Percentiles rank a stretch among this genome's conserved stretches.
phyloP scores from a whole-genome alignment of 2,329 filamentous ascomycete species.

The Hypoxylon sp. region DNA sequence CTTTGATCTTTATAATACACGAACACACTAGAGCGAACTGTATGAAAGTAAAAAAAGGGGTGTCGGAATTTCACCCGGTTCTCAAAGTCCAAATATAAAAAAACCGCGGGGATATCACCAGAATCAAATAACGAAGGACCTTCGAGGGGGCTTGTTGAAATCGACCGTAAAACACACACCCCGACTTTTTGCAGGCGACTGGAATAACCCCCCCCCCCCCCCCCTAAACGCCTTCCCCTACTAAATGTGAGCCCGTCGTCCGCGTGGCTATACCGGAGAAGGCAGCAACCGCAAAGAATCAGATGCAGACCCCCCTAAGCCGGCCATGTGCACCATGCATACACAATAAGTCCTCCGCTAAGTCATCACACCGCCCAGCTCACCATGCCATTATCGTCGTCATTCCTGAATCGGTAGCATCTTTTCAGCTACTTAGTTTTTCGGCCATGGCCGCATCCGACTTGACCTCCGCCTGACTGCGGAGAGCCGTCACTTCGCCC shows the following conservation, averaged over 20 bases:
- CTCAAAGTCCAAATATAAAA: conserved; percentile 20
- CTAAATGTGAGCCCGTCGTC: conserved; percentile 20
- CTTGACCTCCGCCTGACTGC: conserved; percentile 50
- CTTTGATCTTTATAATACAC: conserved; percentile 48
- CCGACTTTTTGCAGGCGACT: conserved; percentile 38
- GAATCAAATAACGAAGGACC: conserved; percentile 45
- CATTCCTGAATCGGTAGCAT: conserved; percentile 5
- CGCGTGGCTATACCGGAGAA: conserved; percentile 11
- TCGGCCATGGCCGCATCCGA: conserved; percentile 37
- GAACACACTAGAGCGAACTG: conserved; percentile 32
- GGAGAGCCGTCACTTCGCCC: conserved; percentile 52
- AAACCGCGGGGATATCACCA: conserved; percentile 46
- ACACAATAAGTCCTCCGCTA: conserved; percentile 34
- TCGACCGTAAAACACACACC: conserved; percentile 17
- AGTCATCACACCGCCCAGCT: conserved; percentile 27
- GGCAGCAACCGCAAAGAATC: conserved; percentile 35
- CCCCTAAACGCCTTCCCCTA: conserved; percentile 36
- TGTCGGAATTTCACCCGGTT: conserved; percentile 26
- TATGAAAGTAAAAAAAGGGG: conserved; percentile 27
- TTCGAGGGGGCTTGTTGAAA: conserved; percentile 23
- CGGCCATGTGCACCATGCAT: conserved; percentile 35
- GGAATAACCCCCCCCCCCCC: conserved; percentile 19
- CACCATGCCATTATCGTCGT: conserved; percentile 18
- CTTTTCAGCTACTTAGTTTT: conserved; percentile 35
- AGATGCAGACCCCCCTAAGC: conserved; percentile 24